Conservation (phyloP, 2,329 filamentous ascomycete genomes). For the Beauveria scarabaeidicola region DNA sequence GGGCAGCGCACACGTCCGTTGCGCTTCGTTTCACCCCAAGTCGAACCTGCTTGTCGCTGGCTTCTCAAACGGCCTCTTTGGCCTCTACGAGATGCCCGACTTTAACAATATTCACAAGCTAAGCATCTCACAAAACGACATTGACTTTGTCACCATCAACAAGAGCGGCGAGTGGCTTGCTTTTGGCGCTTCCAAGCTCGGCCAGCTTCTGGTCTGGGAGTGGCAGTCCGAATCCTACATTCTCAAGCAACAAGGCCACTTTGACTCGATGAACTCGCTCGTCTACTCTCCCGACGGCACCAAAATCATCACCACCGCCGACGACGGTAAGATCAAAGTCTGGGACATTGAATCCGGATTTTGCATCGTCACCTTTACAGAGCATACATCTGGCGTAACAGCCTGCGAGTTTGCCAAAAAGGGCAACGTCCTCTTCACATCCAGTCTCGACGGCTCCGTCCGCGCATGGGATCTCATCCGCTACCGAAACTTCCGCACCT, state of each 20-base stretch:
- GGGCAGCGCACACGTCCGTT: conserved; percentile 75
- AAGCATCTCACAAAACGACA: conserved; percentile 94
- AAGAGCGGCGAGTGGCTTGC: conserved; percentile 93
- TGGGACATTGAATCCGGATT: conserved; percentile 97
- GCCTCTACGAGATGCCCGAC: conserved; percentile 88
- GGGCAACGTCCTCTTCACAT: conserved; percentile 91
- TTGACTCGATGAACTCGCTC: conserved; percentile 89
- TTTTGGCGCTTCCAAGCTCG: conserved; percentile 89
- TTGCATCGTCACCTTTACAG: conserved; percentile 95
- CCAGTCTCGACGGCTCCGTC: conserved; percentile 88
- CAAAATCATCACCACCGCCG: conserved; percentile 83
- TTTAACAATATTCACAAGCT: conserved; percentile 90
- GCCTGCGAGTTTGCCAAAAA: conserved; percentile 92
- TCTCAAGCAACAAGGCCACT: conserved; percentile 94
- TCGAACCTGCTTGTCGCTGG: conserved; percentile 92
- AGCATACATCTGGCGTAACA: conserved; percentile 90
- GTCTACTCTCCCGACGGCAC: conserved; percentile 92
- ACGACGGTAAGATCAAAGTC: conserved; percentile 97
- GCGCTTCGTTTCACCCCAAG: conserved; percentile 78
- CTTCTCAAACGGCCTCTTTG: conserved; percentile 91
- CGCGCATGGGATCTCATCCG: conserved; percentile 93
- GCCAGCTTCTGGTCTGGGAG: conserved; percentile 96
- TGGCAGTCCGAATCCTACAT: conserved; percentile 99
- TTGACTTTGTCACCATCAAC: conserved; percentile 92
- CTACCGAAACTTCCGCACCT: conserved; percentile 95